phyloP scores from a whole-genome alignment of 305 asterid species.

The Andrographis paniculata region DNA sequence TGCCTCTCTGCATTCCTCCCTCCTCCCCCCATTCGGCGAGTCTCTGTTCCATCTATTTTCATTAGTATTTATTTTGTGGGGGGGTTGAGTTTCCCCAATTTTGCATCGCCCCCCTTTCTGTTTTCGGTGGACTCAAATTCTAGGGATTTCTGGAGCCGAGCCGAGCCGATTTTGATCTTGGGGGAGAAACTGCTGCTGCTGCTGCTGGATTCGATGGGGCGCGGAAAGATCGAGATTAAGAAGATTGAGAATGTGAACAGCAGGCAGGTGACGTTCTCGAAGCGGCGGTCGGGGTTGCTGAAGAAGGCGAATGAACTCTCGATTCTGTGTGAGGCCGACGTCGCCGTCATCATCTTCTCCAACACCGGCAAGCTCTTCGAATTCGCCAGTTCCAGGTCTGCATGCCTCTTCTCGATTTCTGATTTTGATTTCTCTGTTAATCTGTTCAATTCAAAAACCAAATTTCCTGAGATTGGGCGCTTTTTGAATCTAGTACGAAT shows the following conservation, averaged over 20 bases:
- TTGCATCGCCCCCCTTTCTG: background rate
- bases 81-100: background rate
- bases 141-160: too few relatives aligned
- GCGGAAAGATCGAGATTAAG: constrained; percentile 75
- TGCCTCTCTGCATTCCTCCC: constrained; percentile 24
- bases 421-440: constrained; percentile 11
- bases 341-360: constrained; percentile 61
- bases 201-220: constrained; percentile 39
- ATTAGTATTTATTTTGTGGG: too few relatives aligned
- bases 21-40: constrained; percentile 30
- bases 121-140: background rate
- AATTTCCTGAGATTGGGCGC: too few relatives aligned
- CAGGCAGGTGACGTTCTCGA: constrained; percentile 59
- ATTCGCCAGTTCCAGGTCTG: constrained; percentile 44
- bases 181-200: constrained; percentile 1
- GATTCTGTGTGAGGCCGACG: constrained; percentile 63
- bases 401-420: constrained; percentile 15
- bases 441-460: too few relatives aligned
- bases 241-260: constrained; percentile 64
- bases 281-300: constrained; percentile 35
- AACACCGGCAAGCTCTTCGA: constrained; percentile 53
- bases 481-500: too few relatives aligned
- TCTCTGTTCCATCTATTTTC: background rate
- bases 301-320: constrained; percentile 59
- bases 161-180: too few relatives aligned